These are phyloP conservation scores for Kuraishia hungarica DNA, from an alignment of 805 yeast genomes.

Conservation along the genomic window DNA sequence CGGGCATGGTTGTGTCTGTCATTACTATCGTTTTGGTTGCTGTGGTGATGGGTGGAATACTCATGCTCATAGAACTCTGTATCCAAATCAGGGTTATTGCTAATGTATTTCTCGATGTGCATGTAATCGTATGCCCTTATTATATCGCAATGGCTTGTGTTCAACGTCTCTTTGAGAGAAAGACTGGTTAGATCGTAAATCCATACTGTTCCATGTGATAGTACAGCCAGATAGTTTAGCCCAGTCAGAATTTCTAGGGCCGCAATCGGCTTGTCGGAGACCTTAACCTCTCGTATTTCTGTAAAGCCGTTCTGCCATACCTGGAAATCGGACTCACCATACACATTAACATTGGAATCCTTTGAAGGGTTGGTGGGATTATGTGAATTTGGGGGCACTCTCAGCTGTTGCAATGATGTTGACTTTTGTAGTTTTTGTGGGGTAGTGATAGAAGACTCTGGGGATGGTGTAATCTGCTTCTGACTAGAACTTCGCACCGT, in stretches of 20 bases:
- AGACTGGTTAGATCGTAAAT: constrained; percentile 22
- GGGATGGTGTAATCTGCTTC: background rate
- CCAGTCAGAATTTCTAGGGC: constrained; percentile 23
- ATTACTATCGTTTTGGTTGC: background rate
- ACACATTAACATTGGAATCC: background rate
- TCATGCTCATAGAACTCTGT: background rate
- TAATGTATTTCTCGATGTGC: background rate
- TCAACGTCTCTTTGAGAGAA: constrained; percentile 19
- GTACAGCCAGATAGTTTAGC: constrained; percentile 20
- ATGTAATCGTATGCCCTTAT: constrained; percentile 16
- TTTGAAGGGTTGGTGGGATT: too few species aligned
- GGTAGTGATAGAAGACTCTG: background rate
- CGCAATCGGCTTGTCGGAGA: constrained; percentile 13
- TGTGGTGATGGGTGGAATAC: background rate
- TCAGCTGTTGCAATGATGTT: background rate
- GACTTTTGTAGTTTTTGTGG: background rate
- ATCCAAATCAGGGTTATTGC: background rate
- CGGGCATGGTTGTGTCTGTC: background rate
- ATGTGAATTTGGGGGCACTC: background rate
- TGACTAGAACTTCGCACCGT: background rate
- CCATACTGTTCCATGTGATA: constrained; percentile 21
- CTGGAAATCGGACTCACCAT: background rate
- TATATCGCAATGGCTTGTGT: constrained; percentile 23
- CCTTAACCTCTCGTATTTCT: background rate
- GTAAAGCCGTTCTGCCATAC: background rate